phyloP scores from a whole-genome alignment of 2,329 filamentous ascomycete species.

The Aschersonia sp. region DNA sequence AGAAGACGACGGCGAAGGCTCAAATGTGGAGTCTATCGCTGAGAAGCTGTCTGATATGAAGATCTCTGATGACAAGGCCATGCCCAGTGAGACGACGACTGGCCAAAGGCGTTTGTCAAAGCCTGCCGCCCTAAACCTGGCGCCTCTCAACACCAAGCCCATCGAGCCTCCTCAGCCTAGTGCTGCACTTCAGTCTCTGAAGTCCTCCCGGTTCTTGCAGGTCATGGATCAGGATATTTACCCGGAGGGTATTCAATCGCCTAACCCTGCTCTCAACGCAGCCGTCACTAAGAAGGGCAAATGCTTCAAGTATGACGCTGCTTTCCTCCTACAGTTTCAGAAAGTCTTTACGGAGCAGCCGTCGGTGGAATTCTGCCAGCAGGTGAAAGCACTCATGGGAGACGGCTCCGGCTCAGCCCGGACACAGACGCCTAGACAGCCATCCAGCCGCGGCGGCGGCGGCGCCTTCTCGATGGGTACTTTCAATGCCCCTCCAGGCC shows the following conservation, averaged over 20 bases:
- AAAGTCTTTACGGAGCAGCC: constrained; percentile 94
- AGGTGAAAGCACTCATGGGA: constrained; percentile 76
- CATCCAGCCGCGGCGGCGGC: constrained; percentile 36
- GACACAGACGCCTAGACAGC: constrained; percentile 41
- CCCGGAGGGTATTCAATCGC: constrained; percentile 69
- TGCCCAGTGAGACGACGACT: constrained; percentile 27
- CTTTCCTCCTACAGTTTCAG: constrained; percentile 93
- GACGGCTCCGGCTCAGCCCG: constrained; percentile 51
- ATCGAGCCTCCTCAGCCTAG: constrained; percentile 88
- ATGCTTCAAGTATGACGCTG: constrained; percentile 87
- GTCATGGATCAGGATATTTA: constrained; percentile 70
- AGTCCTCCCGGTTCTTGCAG: constrained; percentile 77
- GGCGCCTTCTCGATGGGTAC: constrained; percentile 52
- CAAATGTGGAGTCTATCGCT: constrained; percentile 24
- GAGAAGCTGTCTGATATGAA: constrained; percentile 38
- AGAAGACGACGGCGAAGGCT: constrained; percentile 23
- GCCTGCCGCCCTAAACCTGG: constrained; percentile 77
- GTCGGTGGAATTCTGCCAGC: constrained; percentile 80
- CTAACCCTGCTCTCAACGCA: constrained; percentile 79
- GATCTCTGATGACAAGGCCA: constrained; percentile 27
- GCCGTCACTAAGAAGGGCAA: constrained; percentile 66
- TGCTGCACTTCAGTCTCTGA: constrained; percentile 82
- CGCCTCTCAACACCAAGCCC: constrained; percentile 65
- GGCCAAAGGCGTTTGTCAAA: constrained; percentile 50
- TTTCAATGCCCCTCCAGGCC: constrained; percentile 39